phyloP scores from a whole-genome alignment of 2,329 filamentous ascomycete species.

The Calonectria montana region DNA sequence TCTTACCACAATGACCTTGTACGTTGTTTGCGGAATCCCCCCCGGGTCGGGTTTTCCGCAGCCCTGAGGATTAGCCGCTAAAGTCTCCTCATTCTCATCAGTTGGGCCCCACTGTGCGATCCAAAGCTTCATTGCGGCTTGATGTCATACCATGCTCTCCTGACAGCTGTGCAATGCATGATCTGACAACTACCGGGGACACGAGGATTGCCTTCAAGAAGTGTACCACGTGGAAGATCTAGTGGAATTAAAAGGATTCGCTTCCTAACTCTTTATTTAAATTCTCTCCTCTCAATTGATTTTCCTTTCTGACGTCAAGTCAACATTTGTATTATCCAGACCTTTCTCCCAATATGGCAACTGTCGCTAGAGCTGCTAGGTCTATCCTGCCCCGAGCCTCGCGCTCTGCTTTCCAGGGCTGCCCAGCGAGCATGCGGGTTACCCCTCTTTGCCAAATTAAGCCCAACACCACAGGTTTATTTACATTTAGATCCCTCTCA shows the following conservation, averaged over 20 bases:
- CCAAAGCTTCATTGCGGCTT: background rate
- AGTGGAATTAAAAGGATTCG: too few relatives aligned
- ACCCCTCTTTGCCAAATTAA: background rate
- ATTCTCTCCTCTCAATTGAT: background rate
- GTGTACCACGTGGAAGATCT: background rate
- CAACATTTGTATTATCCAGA: background rate
- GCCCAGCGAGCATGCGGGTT: background rate
- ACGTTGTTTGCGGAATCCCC: background rate
- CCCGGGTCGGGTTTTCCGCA: background rate
- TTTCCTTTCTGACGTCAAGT: background rate
- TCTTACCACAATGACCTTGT: background rate
- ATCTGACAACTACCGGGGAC: background rate
- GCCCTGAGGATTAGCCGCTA: background rate
- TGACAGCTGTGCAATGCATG: background rate
- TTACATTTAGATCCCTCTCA: background rate
- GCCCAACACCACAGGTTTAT: background rate
- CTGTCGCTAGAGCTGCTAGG: background rate
- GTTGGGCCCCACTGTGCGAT: background rate
- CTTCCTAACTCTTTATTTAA: background rate
- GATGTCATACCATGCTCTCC: constrained; percentile 8
- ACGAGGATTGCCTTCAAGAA: background rate
- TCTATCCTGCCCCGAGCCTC: background rate
- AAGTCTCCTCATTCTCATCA: background rate
- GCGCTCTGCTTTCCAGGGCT: background rate
- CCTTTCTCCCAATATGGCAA: background rate